Base-by-base conservation (phyloP, 2,329 filamentous ascomycete species). In the Apiospora aurea region DNA sequence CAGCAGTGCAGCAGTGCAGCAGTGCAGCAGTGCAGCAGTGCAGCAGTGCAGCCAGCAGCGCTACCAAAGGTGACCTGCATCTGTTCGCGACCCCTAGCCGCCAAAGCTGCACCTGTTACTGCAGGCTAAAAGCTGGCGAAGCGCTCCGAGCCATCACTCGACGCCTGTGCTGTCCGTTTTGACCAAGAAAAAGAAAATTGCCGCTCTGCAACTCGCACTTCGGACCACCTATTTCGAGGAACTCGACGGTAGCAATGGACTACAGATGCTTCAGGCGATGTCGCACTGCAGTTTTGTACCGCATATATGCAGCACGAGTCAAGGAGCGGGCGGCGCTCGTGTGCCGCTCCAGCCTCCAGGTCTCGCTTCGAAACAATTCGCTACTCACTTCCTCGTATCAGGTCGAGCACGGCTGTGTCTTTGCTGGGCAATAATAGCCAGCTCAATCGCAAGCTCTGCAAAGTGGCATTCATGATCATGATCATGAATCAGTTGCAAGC, bases 111-210 rank as follows among this genome's bases (percentile, higher is more conserved):
- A 61, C 16, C 29, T 61, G 53, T 6, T 10, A 57, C 53, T 57
- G 53, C 53, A 61, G 53, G 53, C 53, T 61, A 38, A 61, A 46
- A 57, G 7, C 53, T n/a, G 34, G 53, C 5, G 53, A 38, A 61
- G 53, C 53, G 53, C 53, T 61, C 53, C 29, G 53, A 21, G 53
- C 29, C 53, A 61, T 38, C 53, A 10, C 53, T 38, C 16, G 53
- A 29, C 53, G 38, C 53, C 29, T 38, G 38, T 21, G 6, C 26
- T 21, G 53, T 21, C 29, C 16, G 10, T 38, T 18, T n/a, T 29
- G 41, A 34, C 14, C 14, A 57, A 34, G 14, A 29, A 57, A 57
- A 57, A 34, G 26, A 34, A 57, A 34, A 29, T 5, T 18, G 51
- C 51, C 11, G 18, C 18, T 14, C 51, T 5, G 14, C 16, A 57